Base-by-base conservation (phyloP, 768 basidiomycete genomes). In the Leccinellum luteum region DNA sequence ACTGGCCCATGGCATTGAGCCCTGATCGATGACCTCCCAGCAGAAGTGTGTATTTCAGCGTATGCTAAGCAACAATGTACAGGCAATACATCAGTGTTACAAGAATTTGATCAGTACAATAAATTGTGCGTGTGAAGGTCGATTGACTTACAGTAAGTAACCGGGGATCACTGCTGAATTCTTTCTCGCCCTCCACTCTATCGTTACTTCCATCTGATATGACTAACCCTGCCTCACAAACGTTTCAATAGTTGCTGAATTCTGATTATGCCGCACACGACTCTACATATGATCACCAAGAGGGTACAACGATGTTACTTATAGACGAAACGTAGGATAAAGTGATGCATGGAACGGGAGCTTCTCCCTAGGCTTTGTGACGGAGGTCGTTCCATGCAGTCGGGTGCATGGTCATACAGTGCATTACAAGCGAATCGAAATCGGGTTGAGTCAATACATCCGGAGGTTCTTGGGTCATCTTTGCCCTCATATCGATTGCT, bases 381-480 rank as follows among this genome's bases (percentile, higher is more conserved):
- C 61, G 77, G 34, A 81, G 60, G 27, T 68, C 66, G n/a, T 77
- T 68, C 83, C 84, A 86, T 17, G 76, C 79, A 4, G 71, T 60
- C 4, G 75, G 75, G 51, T 86, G 85, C 59, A 80, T 78, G 14
- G 64, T 69, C 60, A 72, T 67, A 64, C 79, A 82, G 62, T 86
- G 85, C 43, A 64, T 69, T 4, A 80, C 66, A n/a, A 82, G 74
- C 49, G 76, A 69, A 48, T 81, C 78, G 35, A 77, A 70, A 14
- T 62, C 58, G 6, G 71, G 71, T 28, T 60, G 51, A 47, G 68
- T 35, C 21, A 73, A 51, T 9, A 74, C 56, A 34, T 71, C 71
- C 3, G 71, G 71, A 28, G 63, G 67, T 28, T 73, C 71, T 1
- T 58, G 60, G 35, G 69, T 60, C 71, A 71, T 63, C 10, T 59